Base-by-base conservation (phyloP, 1,139 yeast genomes). In the Scheffersomyces titani region DNA sequence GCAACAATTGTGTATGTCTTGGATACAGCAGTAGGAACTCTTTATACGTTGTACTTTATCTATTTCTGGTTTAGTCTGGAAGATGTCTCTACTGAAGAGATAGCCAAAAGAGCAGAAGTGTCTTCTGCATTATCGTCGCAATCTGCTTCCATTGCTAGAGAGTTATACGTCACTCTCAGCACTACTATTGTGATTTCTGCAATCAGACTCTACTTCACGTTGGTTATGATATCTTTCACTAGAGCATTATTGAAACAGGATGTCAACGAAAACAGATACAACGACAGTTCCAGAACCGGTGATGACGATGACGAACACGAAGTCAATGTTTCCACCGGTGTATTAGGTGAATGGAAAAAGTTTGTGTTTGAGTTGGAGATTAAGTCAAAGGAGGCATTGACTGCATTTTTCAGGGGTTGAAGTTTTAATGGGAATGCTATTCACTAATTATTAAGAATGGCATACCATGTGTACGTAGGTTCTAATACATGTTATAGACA, bases 21-120 rank as follows among this genome's bases (percentile, higher is more conserved):
- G 19, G 98, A 93, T 69, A 87, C 97, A 0, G 52, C 87, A 0
- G 70, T 86, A 51, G 90, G 92, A 21, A 72, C 85, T 36, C 73
- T 88, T 6, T 92, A 89, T 72, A 90, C 97, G 13, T 63, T 89
- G 3, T 88, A 88, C 71, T 92, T 94, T 69, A 81, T 88, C 18
- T 79, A 82, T 56, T 82, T 86, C 61, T 93, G 98, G 98, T 89
- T 92, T 66, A 74, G 80, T 57, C 66, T 77, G 52, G 85, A 78
- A 65, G 77, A 76, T 56, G 59, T 52, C 69, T 52, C 57, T n/a
- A 55, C 47, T n/a, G 57, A 47, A 44, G 59, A 60, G 19, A 56
- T 58, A 16, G 54, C 57, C 44, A 46, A 52, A 19, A 51, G 62
- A 44, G 58, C 59, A 5, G 47, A 52, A 13, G 45, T 48, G 13